These are phyloP conservation scores for Trichoderma hamatum DNA, from an alignment of 2,329 filamentous ascomycete genomes.

Conservation along the genomic window DNA sequence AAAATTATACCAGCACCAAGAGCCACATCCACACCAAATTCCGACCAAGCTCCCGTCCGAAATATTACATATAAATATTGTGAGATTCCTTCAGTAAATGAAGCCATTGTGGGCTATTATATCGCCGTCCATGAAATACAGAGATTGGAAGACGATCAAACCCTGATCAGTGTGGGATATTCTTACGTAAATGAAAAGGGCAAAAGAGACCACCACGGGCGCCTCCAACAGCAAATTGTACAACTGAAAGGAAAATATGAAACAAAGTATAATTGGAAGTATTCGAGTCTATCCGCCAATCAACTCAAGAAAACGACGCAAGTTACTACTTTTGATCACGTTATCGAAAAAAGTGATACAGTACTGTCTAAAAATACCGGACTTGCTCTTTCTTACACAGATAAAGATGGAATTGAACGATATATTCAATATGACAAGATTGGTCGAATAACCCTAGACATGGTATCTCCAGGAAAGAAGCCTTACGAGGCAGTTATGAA, in stretches of 20 bases:
- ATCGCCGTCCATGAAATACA: neutral
- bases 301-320: neutral
- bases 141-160: neutral
- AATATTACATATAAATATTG: neutral
- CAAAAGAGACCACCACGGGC: neutral
- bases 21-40: neutral
- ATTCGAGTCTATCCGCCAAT: neutral
- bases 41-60: neutral
- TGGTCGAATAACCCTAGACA: neutral
- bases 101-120: neutral
- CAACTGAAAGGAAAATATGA: neutral
- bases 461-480: neutral
- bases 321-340: neutral
- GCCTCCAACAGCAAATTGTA: neutral
- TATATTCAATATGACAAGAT: neutral
- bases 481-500: neutral
- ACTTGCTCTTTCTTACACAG: neutral
- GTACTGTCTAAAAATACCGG: neutral
- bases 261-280: neutral
- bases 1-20: neutral
- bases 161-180: neutral
- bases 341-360: neutral
- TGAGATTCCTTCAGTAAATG: neutral
- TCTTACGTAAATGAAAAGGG: neutral
- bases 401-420: neutral